Evolutionary conservation across 2,329 filamentous ascomycete species (phyloP).

Genomic region (Exophiala calicioides): DNA sequence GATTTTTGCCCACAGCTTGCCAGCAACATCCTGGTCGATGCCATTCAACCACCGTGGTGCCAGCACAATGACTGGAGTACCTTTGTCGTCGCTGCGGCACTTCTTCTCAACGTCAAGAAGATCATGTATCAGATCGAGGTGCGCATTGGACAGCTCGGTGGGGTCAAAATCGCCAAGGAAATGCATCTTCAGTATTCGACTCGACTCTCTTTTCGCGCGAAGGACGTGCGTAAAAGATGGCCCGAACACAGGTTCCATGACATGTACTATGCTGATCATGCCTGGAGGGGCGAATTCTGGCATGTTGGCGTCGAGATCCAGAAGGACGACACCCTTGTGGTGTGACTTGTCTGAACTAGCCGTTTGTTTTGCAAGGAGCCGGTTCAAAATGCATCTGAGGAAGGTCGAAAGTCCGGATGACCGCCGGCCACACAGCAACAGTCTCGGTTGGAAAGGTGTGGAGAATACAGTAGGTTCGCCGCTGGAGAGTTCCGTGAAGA

Average conservation of each 20-base stretch:
- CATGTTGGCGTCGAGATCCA: constrained; percentile 62
- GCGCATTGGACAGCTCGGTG: constrained; percentile 60
- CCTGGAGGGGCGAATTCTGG: constrained; percentile 62
- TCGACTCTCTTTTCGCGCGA: constrained; percentile 13
- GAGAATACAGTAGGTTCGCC: not conserved
- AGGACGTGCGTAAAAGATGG: constrained; percentile 57
- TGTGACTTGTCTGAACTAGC: not conserved
- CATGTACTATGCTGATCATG: constrained; percentile 57
- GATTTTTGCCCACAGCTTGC: constrained; percentile 48
- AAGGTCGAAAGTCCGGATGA: constrained; percentile 63
- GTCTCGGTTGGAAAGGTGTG: constrained; percentile 24
- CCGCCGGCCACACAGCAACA: constrained; percentile 58
- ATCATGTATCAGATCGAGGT: constrained; percentile 54
- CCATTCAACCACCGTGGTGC: constrained; percentile 59
- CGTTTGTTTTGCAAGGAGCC: constrained; percentile 45
- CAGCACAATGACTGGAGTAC: constrained; percentile 58
- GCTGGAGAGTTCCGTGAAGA: constrained; percentile 1
- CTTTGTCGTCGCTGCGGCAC: constrained; percentile 42
- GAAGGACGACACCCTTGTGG: constrained; percentile 49
- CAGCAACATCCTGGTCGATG: constrained; percentile 52
- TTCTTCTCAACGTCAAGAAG: constrained; percentile 52
- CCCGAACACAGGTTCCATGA: constrained; percentile 55
- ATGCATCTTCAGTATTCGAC: constrained; percentile 51
- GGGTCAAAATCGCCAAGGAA: constrained; percentile 55
- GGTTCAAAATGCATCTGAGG: constrained; percentile 57